A percentile compares a stretch with the other conserved stretches of the same genome.
phyloP scores from a whole-genome alignment of 257 asterid species.

The Solanum paucissectum region DNA sequence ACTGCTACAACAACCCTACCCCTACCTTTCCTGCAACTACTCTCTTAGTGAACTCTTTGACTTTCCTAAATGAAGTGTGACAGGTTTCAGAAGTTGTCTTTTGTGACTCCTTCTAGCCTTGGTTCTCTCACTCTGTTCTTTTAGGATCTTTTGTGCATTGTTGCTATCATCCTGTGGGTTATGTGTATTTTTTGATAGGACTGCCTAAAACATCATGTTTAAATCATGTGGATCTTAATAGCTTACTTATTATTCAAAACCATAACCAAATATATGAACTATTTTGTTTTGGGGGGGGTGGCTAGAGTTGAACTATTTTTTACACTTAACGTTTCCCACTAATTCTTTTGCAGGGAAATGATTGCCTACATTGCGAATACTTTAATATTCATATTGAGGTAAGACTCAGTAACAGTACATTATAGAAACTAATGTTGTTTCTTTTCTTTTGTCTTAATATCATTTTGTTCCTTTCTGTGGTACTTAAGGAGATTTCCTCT shows the following conservation, averaged over 20 bases:
- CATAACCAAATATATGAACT: neutral
- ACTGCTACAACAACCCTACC: neutral
- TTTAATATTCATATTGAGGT: constrained; percentile 7
- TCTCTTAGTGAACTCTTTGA: neutral
- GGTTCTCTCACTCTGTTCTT: neutral
- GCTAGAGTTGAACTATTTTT: neutral
- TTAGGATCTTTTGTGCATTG: neutral
- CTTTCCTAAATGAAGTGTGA: neutral
- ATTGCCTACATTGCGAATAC: constrained; percentile 9
- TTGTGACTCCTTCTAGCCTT: neutral
- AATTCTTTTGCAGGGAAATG: constrained; percentile 1
- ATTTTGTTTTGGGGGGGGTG: neutral
- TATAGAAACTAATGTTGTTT: neutral
- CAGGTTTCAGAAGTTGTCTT: neutral
- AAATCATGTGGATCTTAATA: neutral
- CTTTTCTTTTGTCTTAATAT: neutral
- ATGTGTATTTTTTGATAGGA: neutral
- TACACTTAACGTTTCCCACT: neutral
- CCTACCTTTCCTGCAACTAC: neutral
- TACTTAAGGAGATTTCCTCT: neutral
- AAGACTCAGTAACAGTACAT: neutral
- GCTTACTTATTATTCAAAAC: neutral
- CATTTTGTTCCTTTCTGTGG: neutral
- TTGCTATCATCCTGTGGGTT: neutral
- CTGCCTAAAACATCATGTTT: neutral